A percentile compares a stretch with the other conserved stretches of the same genome.
Evolutionary conservation across 306 rosid genomes (phyloP).

Genomic region (Prunus campanulata): DNA sequence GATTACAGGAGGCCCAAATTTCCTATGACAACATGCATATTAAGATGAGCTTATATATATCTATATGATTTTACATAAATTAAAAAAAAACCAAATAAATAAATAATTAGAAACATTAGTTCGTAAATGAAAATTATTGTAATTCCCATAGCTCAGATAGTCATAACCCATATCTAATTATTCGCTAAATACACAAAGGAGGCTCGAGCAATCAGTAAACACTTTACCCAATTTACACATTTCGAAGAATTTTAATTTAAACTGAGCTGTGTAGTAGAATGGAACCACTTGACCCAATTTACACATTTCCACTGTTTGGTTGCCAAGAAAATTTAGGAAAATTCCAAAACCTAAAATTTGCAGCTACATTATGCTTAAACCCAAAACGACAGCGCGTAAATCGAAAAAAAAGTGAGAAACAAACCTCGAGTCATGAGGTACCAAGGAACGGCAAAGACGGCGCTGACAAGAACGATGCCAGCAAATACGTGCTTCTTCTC

Average conservation of each 20-base stretch:
- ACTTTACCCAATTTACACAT: neutral
- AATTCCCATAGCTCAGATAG: neutral
- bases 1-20: neutral
- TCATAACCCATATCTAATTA: neutral
- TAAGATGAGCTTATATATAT: too few relatives aligned
- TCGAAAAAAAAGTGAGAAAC: neutral
- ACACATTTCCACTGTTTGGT: neutral
- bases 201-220: neutral
- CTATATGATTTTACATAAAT: too few relatives aligned
- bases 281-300: neutral
- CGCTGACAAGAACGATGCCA: slow-evolving; percentile 68
- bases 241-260: neutral
- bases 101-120: neutral
- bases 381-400: neutral
- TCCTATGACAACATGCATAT: too few relatives aligned
- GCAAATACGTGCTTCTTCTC: slow-evolving; percentile 78
- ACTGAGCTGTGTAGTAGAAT: neutral
- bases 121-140: neutral
- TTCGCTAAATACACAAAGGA: neutral
- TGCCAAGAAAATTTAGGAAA: slow-evolving; percentile 1
- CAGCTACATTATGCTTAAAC: neutral
- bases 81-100: neutral
- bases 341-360: neutral
- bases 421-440: slow-evolving; percentile 64
- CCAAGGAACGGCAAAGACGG: slow-evolving; percentile 72